phyloP scores from a whole-genome alignment of 805 yeast species.

The Torulaspora indica region DNA sequence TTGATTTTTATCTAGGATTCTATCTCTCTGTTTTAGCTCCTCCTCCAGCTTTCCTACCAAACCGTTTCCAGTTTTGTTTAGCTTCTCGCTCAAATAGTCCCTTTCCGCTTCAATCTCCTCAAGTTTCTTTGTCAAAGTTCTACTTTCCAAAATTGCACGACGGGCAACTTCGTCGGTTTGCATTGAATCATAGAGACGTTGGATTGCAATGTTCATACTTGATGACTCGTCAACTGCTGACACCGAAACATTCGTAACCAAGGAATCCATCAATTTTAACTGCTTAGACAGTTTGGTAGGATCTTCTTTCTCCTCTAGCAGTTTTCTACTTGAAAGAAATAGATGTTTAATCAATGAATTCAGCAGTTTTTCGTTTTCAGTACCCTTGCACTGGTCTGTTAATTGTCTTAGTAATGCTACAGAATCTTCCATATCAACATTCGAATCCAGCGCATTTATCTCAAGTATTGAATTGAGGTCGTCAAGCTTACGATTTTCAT shows the following conservation, averaged over 20 bases:
- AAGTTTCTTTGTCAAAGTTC: slow-evolving; percentile 49
- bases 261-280: slow-evolving; percentile 59
- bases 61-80: slow-evolving; percentile 77
- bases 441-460: slow-evolving; percentile 23
- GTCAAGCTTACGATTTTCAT: slow-evolving; percentile 42
- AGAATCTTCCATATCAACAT: slow-evolving; percentile 54
- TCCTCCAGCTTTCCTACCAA: slow-evolving; percentile 61
- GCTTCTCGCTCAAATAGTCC: slow-evolving; percentile 61
- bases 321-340: slow-evolving; percentile 30
- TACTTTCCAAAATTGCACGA: slow-evolving; percentile 60
- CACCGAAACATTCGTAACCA: slow-evolving; percentile 61
- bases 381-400: slow-evolving; percentile 47
- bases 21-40: slow-evolving; percentile 67
- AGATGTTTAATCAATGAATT: slow-evolving; percentile 44
- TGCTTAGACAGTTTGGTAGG: slow-evolving; percentile 33
- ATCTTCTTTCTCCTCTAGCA: slow-evolving; percentile 24
- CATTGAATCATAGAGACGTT: slow-evolving; percentile 66
- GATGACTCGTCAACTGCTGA: slow-evolving; percentile 49
- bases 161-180: slow-evolving; percentile 87
- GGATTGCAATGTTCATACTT: slow-evolving; percentile 76
- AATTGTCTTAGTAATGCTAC: slow-evolving; percentile 56
- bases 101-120: slow-evolving; percentile 49
- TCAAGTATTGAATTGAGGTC: slow-evolving; percentile 33
- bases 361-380: slow-evolving; percentile 49
- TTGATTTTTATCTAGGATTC: slow-evolving; percentile 58